Evolutionary conservation across 225 moss, liverwort and hornwort genomes (phyloP), one percentile per base, ranked within the genome.

Genomic region (Sphagnum contortum): DNA sequence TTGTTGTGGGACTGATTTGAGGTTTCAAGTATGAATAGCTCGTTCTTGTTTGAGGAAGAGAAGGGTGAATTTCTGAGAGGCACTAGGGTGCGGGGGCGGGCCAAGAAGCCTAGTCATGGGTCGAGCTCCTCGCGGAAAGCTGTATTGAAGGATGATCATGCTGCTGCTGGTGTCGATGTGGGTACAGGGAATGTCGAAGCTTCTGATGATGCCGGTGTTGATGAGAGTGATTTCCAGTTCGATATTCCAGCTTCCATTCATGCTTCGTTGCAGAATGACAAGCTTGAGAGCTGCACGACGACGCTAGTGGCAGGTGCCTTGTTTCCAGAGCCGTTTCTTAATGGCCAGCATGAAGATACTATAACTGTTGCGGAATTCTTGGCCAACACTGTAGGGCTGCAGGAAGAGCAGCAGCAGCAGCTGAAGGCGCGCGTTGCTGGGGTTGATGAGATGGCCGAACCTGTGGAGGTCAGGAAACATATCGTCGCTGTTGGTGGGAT

Each of bases 41-140:
- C 55, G 9, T 66, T 66, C 64, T 66, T 66, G 55, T 55, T 66
- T 57, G 66, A 66, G 46, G 66, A 66, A 54, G 57, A 66, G 9
- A 65, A 53, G 64, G 54, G 54, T 8, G 64, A 65, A 44, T 44
- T 53, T 44, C 44, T 54, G 4, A 65, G 10, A 44, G 44, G 64
- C 64, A 64, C 44, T 49, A 64, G 12, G 2, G 44, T 65, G 64
- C 52, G 64, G 50, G 51, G 6, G 64, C 51, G 48, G 46, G 61
- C 45, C 45, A 61, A 54, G 9, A 54, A 65, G 64, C 51, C 51
- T 44, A 54, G 44, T 44, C 51, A 51, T 10, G 64, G 54, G 53
- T 29, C 29, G 29, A 29, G 29, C 29, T 29, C 29, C 29, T 29
- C 29, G 57, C 3, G 55, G 55, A 66, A 48, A 45, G 47, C 11